Conservation (phyloP, 1,284 basidiomycete genomes). For the Fistulina hepatica region DNA sequence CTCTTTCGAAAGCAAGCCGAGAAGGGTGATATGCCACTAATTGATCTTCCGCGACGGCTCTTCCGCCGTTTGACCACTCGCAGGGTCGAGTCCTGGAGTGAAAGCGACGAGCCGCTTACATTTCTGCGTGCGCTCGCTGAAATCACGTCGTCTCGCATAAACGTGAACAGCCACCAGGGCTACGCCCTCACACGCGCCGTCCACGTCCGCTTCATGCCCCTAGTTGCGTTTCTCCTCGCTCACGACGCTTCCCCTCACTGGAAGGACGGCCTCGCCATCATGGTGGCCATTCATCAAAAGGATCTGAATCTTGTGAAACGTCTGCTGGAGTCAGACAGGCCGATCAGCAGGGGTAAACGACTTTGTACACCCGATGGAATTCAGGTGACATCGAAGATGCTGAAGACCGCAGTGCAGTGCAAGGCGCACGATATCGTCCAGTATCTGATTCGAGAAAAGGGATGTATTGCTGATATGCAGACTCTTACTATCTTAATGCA, state of each 20-base stretch:
- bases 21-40: not conserved
- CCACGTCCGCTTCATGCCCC: constrained; percentile 45
- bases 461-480: constrained; percentile 59
- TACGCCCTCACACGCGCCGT: constrained; percentile 75
- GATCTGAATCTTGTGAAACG: constrained; percentile 60
- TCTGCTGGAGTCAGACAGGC: constrained; percentile 51
- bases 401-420: constrained; percentile 52
- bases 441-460: constrained; percentile 69
- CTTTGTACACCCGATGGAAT: constrained; percentile 51
- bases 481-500: constrained; percentile 50
- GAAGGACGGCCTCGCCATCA: constrained; percentile 54
- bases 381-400: constrained; percentile 41
- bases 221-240: constrained; percentile 58
- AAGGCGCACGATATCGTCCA: constrained; percentile 59
- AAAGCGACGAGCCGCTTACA: constrained; percentile 44
- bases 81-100: constrained; percentile 25
- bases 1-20: too few relatives aligned
- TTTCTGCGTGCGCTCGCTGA: constrained; percentile 49
- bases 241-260: constrained; percentile 59
- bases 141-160: constrained; percentile 28
- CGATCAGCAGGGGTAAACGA: constrained; percentile 28
- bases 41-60: constrained; percentile 42
- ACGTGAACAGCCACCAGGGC: constrained; percentile 51
- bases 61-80: constrained; percentile 40
- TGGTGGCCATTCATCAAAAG: constrained; percentile 61